phyloP scores from a whole-genome alignment of 441 rosid genomes.

The Bruguiera hainesii region DNA sequence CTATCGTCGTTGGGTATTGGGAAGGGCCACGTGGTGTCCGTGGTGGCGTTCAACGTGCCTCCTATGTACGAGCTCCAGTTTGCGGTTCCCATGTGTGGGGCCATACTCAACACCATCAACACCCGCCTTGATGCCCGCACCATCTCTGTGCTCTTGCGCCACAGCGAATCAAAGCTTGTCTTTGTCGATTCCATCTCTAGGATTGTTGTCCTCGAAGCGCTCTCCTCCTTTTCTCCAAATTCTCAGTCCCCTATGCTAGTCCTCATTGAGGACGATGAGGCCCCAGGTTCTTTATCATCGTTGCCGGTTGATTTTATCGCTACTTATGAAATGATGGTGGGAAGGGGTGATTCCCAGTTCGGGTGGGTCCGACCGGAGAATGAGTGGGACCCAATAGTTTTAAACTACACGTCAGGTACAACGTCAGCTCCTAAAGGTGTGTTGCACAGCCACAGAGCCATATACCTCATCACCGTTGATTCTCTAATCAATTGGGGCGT shows the following conservation, averaged over 20 bases:
- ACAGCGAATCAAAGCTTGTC: constrained; percentile 33
- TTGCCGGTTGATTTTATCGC: background rate
- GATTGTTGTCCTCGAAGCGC: constrained; percentile 23
- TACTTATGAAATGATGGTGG: constrained; percentile 27
- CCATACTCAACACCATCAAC: constrained; percentile 36
- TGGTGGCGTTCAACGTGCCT: constrained; percentile 61
- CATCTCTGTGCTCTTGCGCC: constrained; percentile 31
- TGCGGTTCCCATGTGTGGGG: constrained; percentile 69
- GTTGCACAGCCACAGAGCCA: constrained; percentile 66
- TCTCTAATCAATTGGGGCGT: constrained; percentile 57
- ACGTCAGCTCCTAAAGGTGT: constrained; percentile 83
- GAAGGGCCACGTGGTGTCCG: constrained; percentile 53
- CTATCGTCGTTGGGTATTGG: constrained; percentile 44
- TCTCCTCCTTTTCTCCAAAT: constrained; percentile 14
- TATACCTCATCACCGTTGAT: constrained; percentile 39
- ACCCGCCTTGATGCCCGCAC: constrained; percentile 36
- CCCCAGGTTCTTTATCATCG: background rate
- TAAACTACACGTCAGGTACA: constrained; percentile 59
- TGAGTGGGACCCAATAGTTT: constrained; percentile 35
- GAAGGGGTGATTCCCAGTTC: constrained; percentile 33
- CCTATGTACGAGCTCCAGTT: constrained; percentile 87
- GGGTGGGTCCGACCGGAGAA: constrained; percentile 29
- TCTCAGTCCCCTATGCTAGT: constrained; percentile 13
- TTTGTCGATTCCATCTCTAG: constrained; percentile 26
- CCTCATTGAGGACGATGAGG: background rate